Evolutionary conservation across 2,329 filamentous ascomycete genomes (phyloP), one percentile per base, ranked within the genome.

Genomic region (Fonsecaea nubica): DNA sequence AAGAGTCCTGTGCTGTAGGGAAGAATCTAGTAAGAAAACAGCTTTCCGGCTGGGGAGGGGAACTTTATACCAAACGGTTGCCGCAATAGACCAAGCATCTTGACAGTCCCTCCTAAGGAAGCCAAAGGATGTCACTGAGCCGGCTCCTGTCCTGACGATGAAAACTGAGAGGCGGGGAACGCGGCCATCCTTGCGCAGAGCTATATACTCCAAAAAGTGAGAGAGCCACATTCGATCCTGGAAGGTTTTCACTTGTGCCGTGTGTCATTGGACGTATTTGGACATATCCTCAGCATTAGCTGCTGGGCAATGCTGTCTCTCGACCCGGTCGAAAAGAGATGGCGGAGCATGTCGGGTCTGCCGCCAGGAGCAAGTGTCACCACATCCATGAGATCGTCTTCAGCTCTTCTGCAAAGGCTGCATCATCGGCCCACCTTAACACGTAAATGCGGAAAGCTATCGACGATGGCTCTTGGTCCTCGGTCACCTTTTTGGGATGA

Each of bases 51-150:
- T 5, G 60, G 60, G n/a, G 13, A 40, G 21, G 25, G 38, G 12
- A 25, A 12, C 36, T 48, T 62, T 56, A 62, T 62, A 62, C 60
- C 60, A 48, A 62, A 62, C 13, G 60, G 32, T 45, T 55, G 33
- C 38, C 60, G 54, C 21, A 62, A 25, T 32, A 62, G 42, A 21
- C 60, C 60, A 21, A 62, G 58, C 57, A 61, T 62, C 25, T 18
- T 68, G 38, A 35, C 21, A 38, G 30, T 33, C 12, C 53, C n/a
- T 15, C 52, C 45, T 25, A 18, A 35, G 48, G 40, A 54, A 61
- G 58, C 54, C 58, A 61, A 61, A 54, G 18, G 18, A 6, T 38
- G 21, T 55, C 52, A 18, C n/a, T 18, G 42, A 18, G 9, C 6
- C 35, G 25, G 45, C 48, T 42, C 10, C 58, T 30, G 32, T 54